Percentiles rank a stretch among this genome's conserved stretches.
Evolutionary conservation across 2,329 filamentous ascomycete genomes (phyloP).

Genomic region (Cercospora berteroae): DNA sequence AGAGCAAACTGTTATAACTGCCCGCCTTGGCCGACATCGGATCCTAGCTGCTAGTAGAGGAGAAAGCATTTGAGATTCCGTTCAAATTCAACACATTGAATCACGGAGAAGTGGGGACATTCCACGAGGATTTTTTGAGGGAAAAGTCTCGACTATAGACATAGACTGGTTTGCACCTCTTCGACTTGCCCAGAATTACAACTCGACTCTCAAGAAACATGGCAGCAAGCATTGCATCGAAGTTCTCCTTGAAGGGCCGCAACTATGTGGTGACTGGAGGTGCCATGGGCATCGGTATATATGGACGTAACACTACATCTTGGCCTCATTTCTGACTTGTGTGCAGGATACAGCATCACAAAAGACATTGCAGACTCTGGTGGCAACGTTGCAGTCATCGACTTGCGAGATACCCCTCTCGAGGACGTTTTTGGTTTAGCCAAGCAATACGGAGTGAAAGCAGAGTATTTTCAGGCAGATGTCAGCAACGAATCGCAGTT

Average conservation of each 20-base stretch:
- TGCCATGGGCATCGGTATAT: slow-evolving; percentile 29
- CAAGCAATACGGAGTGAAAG: slow-evolving; percentile 63
- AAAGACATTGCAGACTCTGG: slow-evolving; percentile 33
- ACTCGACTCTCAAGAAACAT: background rate
- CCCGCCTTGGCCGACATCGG: slow-evolving; percentile 1
- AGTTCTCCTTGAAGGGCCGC: slow-evolving; percentile 28
- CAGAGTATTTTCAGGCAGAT: slow-evolving; percentile 39
- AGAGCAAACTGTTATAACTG: slow-evolving; percentile 3
- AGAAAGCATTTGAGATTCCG: background rate
- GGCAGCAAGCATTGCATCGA: slow-evolving; percentile 18
- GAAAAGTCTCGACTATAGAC: background rate
- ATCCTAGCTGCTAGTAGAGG: background rate
- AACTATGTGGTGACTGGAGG: slow-evolving; percentile 33
- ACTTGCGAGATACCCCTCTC: slow-evolving; percentile 51
- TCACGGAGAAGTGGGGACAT: background rate
- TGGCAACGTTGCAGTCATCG: slow-evolving; percentile 58
- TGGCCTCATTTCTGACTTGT: background rate
- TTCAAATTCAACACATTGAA: background rate
- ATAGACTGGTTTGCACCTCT: background rate
- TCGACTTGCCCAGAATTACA: background rate
- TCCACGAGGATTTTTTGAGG: background rate
- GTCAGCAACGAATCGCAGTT: slow-evolving; percentile 36
- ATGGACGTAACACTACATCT: background rate
- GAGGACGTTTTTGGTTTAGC: slow-evolving; percentile 31
- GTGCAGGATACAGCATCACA: slow-evolving; percentile 27